Base-by-base conservation (phyloP, 1,284 basidiomycete species). In the Amylostereum areolatum region DNA sequence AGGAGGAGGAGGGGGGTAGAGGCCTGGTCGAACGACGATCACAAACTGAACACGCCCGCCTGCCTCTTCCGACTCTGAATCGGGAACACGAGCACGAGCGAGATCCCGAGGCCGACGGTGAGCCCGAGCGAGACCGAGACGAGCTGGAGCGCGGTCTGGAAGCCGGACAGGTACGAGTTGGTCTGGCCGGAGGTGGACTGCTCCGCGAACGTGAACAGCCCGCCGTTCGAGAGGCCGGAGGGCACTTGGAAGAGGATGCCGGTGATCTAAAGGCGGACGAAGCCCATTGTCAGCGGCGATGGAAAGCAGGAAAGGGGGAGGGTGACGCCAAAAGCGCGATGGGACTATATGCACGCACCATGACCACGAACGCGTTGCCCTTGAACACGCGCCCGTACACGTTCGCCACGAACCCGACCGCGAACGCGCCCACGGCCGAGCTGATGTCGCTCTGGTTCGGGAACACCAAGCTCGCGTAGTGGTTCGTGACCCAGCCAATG, bases 181-280 rank as follows among this genome's bases (percentile, higher is more conserved):
- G 71, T 68, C 36, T 57, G 55, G 39, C 74, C 78, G 3, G 73
- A 65, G 25, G 80, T 73, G 53, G 77, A 71, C 56, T 77, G 68
- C 43, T 75, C 75, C 5, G 80, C 85, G 61, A 89, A 91, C 55
- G 80, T 81, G 56, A 94, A 75, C n/a, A 95, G 75, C 34, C 92
- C 89, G 28, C 88, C 87, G 50, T 83, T 89, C 5, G 85, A 83
- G n/a, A 94, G 75, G 48, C 91, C 92, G 9, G 87, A 89, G 0
- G 91, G 92, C 1, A 95, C 77, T 69, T 95, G 92, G 68, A 93
- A 89, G 12, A 94, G 72, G 49, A 94, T 89, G 43, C 89, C 89
- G 0, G 84, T 87, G 53, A 87, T 82, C 81, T 84, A 56, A 18
- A 11, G 18, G 30, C 37, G 12, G 28, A 28, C 35, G 5, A 9